These are phyloP conservation scores for Cordyceps tenuipes DNA, from an alignment of 2,329 filamentous ascomycete species.

Conservation along the genomic window DNA sequence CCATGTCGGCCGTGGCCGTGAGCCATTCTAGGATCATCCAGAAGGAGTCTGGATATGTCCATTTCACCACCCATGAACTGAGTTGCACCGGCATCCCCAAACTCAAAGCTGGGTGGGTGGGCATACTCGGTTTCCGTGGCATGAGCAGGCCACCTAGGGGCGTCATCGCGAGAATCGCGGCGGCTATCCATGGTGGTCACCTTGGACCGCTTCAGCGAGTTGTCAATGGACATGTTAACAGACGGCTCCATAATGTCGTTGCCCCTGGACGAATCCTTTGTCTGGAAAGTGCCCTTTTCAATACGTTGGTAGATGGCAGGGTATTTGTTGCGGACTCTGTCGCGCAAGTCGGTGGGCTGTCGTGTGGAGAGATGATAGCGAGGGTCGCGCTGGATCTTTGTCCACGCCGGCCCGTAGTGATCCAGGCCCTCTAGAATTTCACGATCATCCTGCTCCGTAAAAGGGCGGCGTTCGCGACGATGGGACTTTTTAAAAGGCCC, in stretches of 20 bases:
- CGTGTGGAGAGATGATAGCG: conserved; percentile 49
- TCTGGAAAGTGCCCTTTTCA: conserved; percentile 44
- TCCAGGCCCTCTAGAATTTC: conserved; percentile 54
- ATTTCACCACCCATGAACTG: conserved; percentile 45
- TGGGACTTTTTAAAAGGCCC: conserved; percentile 55
- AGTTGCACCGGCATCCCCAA: conserved; percentile 31
- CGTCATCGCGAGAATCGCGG: conserved; percentile 38
- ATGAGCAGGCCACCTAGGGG: conserved; percentile 34
- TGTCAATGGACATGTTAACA: conserved; percentile 41
- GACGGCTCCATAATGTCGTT: conserved; percentile 43
- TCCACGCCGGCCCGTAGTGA: conserved; percentile 55
- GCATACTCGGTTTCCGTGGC: conserved; percentile 24
- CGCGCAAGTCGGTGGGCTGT: conserved; percentile 55
- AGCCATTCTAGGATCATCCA: conserved; percentile 40
- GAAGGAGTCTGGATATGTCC: conserved; percentile 52
- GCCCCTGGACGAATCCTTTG: conserved; percentile 32
- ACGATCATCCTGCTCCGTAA: conserved; percentile 54
- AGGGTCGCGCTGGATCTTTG: conserved; percentile 54
- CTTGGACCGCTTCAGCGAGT: conserved; percentile 33
- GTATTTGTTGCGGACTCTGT: conserved; percentile 57
- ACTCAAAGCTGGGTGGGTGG: conserved; percentile 31
- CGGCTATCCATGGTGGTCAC: conserved; percentile 31
- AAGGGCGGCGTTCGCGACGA: conserved; percentile 51
- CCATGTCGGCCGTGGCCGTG: conserved; percentile 20
- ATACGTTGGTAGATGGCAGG: conserved; percentile 48